A percentile compares a stretch with the other conserved stretches of the same genome.
Evolutionary conservation across 768 basidiomycete species (phyloP).

Genomic region (Tulasnella sp.): DNA sequence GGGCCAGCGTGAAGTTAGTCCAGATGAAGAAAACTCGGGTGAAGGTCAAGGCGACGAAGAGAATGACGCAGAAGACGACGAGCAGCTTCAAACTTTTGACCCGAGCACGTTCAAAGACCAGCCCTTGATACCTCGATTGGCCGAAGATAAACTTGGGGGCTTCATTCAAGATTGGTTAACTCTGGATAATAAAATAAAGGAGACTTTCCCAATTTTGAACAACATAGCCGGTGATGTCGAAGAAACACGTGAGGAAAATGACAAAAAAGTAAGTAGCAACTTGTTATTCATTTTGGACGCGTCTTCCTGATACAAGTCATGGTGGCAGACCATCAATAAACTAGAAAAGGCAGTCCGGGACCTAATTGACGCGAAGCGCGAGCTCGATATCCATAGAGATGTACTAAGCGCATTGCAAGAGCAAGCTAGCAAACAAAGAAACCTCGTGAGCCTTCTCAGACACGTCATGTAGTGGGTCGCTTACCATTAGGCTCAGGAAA

Average conservation of each 20-base stretch:
- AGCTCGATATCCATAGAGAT: constrained; percentile 44
- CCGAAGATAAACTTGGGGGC: constrained; percentile 6
- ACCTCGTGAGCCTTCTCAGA: not conserved
- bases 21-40: too few relatives aligned
- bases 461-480: not conserved
- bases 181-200: not conserved
- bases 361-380: constrained; percentile 50
- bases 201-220: constrained; percentile 28
- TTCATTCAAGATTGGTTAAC: constrained; percentile 11
- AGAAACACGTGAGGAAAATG: constrained; percentile 44
- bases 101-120: constrained; percentile 51
- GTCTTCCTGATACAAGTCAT: not conserved
- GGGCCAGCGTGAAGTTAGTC: too few relatives aligned
- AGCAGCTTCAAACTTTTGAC: constrained; percentile 36
- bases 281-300: constrained; percentile 15
- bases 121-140: constrained; percentile 46
- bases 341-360: constrained; percentile 57
- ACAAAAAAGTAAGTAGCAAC: constrained; percentile 36
- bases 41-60: too few relatives aligned
- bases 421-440: not conserved
- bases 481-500: constrained; percentile 1
- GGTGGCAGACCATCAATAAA: constrained; percentile 28
- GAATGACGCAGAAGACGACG: constrained; percentile 32
- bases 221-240: constrained; percentile 47
- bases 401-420: constrained; percentile 32